Conservation (phyloP, 2,329 filamentous ascomycete species). For the Claviceps africana region DNA sequence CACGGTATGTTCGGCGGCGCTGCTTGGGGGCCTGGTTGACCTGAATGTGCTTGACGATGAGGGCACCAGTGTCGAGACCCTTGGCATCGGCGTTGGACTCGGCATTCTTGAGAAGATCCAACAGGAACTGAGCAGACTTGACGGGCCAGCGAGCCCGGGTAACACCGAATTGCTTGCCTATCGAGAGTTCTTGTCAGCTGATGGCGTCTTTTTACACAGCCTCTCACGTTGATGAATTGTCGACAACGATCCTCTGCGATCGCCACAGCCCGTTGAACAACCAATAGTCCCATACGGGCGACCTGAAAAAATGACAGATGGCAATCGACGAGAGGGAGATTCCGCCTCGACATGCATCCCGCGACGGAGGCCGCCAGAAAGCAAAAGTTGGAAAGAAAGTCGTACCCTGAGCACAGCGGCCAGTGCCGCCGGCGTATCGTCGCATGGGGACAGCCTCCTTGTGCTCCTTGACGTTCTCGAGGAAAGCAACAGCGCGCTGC, state of each 20-base stretch:
- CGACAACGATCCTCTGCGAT: background rate
- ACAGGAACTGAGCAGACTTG: constrained; percentile 97
- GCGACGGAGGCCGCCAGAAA: background rate
- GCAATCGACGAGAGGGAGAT: background rate
- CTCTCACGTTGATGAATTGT: background rate
- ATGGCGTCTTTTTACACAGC: constrained; percentile 1
- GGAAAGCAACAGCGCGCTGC: constrained; percentile 85
- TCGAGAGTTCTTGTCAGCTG: constrained; percentile 16
- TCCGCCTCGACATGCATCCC: background rate
- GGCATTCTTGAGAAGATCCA: constrained; percentile 93
- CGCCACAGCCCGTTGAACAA: background rate
- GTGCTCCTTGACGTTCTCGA: constrained; percentile 96
- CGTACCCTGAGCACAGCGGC: constrained; percentile 95
- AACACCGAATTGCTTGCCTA: constrained; percentile 98
- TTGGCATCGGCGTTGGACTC: constrained; percentile 95
- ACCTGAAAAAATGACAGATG: background rate
- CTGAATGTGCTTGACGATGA: constrained; percentile 99
- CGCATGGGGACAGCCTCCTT: constrained; percentile 97
- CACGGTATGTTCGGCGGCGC: constrained; percentile 97
- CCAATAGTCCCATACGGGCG: background rate
- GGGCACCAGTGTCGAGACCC: constrained; percentile 92
- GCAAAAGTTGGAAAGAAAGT: constrained; percentile 14
- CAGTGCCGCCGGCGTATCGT: constrained; percentile 90
- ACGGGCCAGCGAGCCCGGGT: constrained; percentile 96
- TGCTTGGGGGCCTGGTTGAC: constrained; percentile 99